Conservation (phyloP, 768 basidiomycete genomes). For the Suillus americanus region DNA sequence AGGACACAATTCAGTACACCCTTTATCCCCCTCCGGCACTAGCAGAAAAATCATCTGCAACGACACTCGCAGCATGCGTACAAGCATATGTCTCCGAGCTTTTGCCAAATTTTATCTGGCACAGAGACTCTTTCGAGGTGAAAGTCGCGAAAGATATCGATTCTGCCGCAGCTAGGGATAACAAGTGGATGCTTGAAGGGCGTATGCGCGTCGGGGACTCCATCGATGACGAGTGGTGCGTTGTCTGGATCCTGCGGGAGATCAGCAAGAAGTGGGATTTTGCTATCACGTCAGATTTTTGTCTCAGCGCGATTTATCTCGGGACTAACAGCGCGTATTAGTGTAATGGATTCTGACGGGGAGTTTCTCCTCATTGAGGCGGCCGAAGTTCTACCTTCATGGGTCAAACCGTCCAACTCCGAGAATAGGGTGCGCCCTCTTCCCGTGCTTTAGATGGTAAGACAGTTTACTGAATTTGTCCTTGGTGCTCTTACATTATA, state of each 20-base stretch:
- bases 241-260: slow-evolving; percentile 84
- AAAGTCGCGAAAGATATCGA: slow-evolving; percentile 57
- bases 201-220: slow-evolving; percentile 91
- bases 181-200: slow-evolving; percentile 71
- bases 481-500: slow-evolving; percentile 37
- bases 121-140: slow-evolving; percentile 79
- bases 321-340: slow-evolving; percentile 12
- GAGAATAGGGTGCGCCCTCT: slow-evolving; percentile 81
- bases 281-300: slow-evolving; percentile 62
- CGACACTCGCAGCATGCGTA: slow-evolving; percentile 70
- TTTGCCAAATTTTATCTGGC: slow-evolving; percentile 73
- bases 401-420: slow-evolving; percentile 91
- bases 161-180: slow-evolving; percentile 15
- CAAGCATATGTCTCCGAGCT: slow-evolving; percentile 50
- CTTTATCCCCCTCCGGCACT: slow-evolving; percentile 60
- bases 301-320: not conserved
- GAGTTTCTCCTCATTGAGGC: slow-evolving; percentile 97
- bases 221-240: slow-evolving; percentile 98
- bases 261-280: slow-evolving; percentile 79
- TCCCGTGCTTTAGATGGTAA: slow-evolving; percentile 30
- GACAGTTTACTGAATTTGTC: slow-evolving; percentile 31
- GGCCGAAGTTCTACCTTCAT: slow-evolving; percentile 82
- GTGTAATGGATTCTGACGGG: slow-evolving; percentile 85
- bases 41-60: slow-evolving; percentile 58
- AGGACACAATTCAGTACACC: slow-evolving; percentile 81